A percentile compares a stretch with the other conserved stretches of the same genome.
These are phyloP conservation scores for Microbotryum intermedium DNA, from an alignment of 1,284 basidiomycete genomes.

Conservation along the genomic window DNA sequence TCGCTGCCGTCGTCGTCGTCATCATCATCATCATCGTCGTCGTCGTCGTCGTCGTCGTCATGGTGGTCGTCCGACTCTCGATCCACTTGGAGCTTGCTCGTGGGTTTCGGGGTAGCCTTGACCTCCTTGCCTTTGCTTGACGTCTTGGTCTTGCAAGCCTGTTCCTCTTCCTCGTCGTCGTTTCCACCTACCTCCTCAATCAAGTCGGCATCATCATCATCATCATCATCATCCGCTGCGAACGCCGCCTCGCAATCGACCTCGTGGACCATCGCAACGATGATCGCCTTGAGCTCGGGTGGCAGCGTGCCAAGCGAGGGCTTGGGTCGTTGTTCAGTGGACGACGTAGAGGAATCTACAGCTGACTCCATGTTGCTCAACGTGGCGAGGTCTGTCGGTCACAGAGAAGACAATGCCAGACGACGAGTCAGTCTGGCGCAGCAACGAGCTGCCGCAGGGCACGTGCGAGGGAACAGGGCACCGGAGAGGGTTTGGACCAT, in stretches of 20 bases:
- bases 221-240: neutral
- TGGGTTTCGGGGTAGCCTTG: neutral
- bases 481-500: too few species aligned
- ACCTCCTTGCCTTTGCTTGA: neutral
- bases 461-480: too few species aligned
- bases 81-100: neutral
- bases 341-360: too few species aligned
- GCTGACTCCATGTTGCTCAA: too few species aligned
- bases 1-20: neutral
- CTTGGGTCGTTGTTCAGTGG: neutral
- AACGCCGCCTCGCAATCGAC: neutral
- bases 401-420: too few species aligned
- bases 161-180: neutral
- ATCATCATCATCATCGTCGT: neutral
- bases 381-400: too few species aligned
- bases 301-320: slow-evolving; percentile 10
- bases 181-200: slow-evolving; percentile 1
- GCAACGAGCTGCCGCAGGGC: too few species aligned
- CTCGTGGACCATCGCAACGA: slow-evolving; percentile 17
- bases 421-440: too few species aligned
- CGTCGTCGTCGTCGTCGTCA: neutral
- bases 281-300: slow-evolving; percentile 23
- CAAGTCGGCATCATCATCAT: neutral
- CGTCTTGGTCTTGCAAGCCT: neutral
- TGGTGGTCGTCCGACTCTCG: neutral